Conservation (phyloP, 306 rosid genomes). For the Cyclanthera cordifolia region DNA sequence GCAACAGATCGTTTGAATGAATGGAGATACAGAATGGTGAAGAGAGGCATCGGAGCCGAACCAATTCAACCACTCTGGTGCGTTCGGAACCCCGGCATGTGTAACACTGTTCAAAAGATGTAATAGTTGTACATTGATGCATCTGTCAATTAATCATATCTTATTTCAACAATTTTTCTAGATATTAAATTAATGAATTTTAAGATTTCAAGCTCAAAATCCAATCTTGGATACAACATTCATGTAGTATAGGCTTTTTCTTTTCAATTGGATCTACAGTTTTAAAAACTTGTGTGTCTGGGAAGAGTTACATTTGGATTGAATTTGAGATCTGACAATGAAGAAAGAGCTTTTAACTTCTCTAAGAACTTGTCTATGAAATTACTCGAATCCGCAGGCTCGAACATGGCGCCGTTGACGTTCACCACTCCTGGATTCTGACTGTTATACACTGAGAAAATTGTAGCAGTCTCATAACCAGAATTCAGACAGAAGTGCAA, state of each 20-base stretch:
- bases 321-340: conserved; percentile 17
- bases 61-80: conserved; percentile 96
- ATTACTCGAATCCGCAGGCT: conserved; percentile 19
- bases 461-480: conserved; percentile 32
- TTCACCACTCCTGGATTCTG: conserved; percentile 59
- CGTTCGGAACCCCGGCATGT: conserved; percentile 72
- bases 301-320: conserved; percentile 8
- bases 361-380: conserved; percentile 25
- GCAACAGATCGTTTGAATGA: conserved; percentile 74
- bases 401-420: conserved; percentile 18
- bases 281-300: conserved; percentile 2
- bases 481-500: conserved; percentile 44
- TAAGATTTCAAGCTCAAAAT: neutral
- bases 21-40: conserved; percentile 72
- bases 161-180: conserved; percentile 3
- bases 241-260: neutral
- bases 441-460: conserved; percentile 46
- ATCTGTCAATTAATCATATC: neutral
- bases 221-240: neutral
- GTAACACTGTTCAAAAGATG: conserved; percentile 30
- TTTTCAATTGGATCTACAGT: neutral
- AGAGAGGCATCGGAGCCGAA: conserved; percentile 69
- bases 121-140: conserved; percentile 7
- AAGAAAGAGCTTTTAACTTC: conserved; percentile 26
- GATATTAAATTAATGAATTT: neutral